These are phyloP conservation scores for Magnusiomyces tetraspermus DNA, from an alignment of 1,139 yeast genomes.

Conservation along the genomic window DNA sequence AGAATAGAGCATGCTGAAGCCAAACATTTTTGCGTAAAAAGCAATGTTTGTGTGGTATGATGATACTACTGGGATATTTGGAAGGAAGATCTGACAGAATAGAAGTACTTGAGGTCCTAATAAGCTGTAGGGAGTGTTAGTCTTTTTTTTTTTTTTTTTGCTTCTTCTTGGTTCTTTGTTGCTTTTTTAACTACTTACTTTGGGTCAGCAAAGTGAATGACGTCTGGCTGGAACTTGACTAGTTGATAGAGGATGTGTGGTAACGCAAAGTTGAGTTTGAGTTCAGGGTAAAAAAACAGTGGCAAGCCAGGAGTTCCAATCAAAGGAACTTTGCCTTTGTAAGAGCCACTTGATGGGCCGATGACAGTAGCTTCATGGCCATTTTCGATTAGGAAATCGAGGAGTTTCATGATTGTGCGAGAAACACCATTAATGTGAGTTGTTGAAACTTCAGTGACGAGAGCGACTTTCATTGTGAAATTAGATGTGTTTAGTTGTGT, in stretches of 20 bases:
- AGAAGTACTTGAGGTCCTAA: slow-evolving; percentile 19
- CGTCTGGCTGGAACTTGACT: slow-evolving; percentile 16
- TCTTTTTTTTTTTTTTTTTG: not conserved
- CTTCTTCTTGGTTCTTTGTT: slow-evolving; percentile 15
- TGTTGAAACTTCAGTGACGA: slow-evolving; percentile 19
- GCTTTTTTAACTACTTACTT: slow-evolving; percentile 8
- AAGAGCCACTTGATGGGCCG: slow-evolving; percentile 17
- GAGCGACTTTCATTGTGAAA: slow-evolving; percentile 15
- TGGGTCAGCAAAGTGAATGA: slow-evolving; percentile 19
- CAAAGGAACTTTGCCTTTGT: slow-evolving; percentile 13
- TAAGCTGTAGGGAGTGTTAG: slow-evolving; percentile 7
- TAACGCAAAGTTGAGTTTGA: slow-evolving; percentile 17
- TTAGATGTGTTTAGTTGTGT: too few relatives aligned
- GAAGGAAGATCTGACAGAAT: slow-evolving; percentile 15
- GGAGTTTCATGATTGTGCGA: slow-evolving; percentile 16
- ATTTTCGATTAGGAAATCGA: slow-evolving; percentile 16
- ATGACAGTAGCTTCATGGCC: slow-evolving; percentile 16
- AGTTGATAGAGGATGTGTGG: slow-evolving; percentile 12
- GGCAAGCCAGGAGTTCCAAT: slow-evolving; percentile 18
- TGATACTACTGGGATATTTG: slow-evolving; percentile 18
- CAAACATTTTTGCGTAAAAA: slow-evolving; percentile 18
- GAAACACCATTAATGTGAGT: slow-evolving; percentile 20
- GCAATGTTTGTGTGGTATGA: slow-evolving; percentile 21
- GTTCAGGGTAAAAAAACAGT: slow-evolving; percentile 19
- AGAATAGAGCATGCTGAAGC: slow-evolving; percentile 17